Evolutionary conservation across 2,329 filamentous ascomycete species (phyloP).

Genomic region (Shiraia sp.): DNA sequence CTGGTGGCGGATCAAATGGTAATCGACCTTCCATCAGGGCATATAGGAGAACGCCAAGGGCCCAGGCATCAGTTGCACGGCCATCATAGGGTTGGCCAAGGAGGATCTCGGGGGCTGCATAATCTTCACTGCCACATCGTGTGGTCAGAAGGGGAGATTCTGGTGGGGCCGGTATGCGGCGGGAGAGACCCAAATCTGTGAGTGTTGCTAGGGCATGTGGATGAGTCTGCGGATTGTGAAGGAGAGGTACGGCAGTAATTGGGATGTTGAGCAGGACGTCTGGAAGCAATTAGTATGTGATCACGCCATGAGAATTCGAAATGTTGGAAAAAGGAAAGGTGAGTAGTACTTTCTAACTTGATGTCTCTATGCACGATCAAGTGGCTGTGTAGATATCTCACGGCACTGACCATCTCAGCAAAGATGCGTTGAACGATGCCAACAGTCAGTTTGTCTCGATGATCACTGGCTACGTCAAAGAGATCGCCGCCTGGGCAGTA

Average conservation of each 20-base stretch:
- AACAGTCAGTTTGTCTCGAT: conserved; percentile 69
- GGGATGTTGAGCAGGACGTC: conserved; percentile 91
- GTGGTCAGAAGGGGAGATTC: conserved; percentile 89
- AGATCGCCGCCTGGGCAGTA: conserved; percentile 95
- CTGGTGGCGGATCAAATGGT: conserved; percentile 88
- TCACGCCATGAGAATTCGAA: conserved; percentile 19
- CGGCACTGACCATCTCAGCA: conserved; percentile 82
- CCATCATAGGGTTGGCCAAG: conserved; percentile 96
- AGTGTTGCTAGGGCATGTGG: conserved; percentile 84
- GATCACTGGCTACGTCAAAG: conserved; percentile 84
- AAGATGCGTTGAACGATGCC: conserved; percentile 81
- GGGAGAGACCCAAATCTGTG: conserved; percentile 87
- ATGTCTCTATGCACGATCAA: conserved; percentile 96
- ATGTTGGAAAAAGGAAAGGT: conserved; percentile 15
- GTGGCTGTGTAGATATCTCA: conserved; percentile 80
- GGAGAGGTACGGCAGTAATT: conserved; percentile 65
- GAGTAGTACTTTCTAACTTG: conserved; percentile 86
- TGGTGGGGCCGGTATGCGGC: conserved; percentile 71
- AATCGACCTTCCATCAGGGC: conserved; percentile 90
- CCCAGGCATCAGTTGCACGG: conserved; percentile 90
- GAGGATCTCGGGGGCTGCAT: conserved; percentile 93
- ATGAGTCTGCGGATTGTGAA: conserved; percentile 71
- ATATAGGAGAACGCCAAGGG: conserved; percentile 88
- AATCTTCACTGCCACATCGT: conserved; percentile 94
- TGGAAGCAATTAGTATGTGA: conserved; percentile 48